Conservation (phyloP, 352 stramenopile genomes). For the Globisporangium mamillatum region DNA sequence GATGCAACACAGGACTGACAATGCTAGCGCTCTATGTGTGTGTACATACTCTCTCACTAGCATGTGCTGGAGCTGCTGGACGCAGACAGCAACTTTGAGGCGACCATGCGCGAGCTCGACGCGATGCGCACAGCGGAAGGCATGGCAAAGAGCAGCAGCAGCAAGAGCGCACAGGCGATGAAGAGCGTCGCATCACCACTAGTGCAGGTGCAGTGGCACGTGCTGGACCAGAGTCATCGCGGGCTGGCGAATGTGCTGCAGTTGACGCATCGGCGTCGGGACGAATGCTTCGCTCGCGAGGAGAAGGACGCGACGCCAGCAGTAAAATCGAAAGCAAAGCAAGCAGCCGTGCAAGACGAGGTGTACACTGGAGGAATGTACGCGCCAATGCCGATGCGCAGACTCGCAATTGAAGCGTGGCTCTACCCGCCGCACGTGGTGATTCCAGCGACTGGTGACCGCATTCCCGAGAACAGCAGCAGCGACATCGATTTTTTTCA, state of each 20-base stretch:
- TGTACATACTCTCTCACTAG: slow-evolving; percentile 17
- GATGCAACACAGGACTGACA: background rate
- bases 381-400: slow-evolving; percentile 49
- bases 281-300: slow-evolving; percentile 25
- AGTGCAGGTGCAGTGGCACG: slow-evolving; percentile 63
- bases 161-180: slow-evolving; percentile 9
- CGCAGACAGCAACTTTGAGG: slow-evolving; percentile 48
- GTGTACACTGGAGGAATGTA: slow-evolving; percentile 38
- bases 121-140: slow-evolving; percentile 35
- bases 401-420: slow-evolving; percentile 58
- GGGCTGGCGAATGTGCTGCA: slow-evolving; percentile 52
- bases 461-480: slow-evolving; percentile 37
- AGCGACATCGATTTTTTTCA: slow-evolving; percentile 55
- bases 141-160: slow-evolving; percentile 30
- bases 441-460: slow-evolving; percentile 56
- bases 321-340: slow-evolving; percentile 1
- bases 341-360: slow-evolving; percentile 3
- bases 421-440: slow-evolving; percentile 67
- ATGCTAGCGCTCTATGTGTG: background rate
- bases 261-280: slow-evolving; percentile 14
- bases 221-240: slow-evolving; percentile 35
- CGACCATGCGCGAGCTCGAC: slow-evolving; percentile 49
- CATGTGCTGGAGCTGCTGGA: slow-evolving; percentile 49
- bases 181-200: slow-evolving; percentile 28
- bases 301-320: background rate